These are phyloP conservation scores for Coleophoma crateriformis DNA, from an alignment of 2,329 filamentous ascomycete species.

Conservation along the genomic window DNA sequence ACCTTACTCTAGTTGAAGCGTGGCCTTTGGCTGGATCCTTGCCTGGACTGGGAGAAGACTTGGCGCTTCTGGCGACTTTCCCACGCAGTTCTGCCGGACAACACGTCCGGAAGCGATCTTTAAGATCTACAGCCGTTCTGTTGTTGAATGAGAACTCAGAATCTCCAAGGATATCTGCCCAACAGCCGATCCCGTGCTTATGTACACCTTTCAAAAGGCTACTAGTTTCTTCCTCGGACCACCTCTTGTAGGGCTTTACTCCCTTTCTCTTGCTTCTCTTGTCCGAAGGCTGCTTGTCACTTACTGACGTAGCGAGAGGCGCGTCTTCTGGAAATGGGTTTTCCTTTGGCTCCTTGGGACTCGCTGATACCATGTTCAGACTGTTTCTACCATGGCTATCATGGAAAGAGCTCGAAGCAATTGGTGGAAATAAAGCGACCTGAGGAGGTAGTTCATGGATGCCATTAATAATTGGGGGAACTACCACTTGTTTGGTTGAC, in stretches of 20 bases:
- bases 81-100: slow-evolving; percentile 55
- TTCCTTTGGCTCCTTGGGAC: slow-evolving; percentile 8
- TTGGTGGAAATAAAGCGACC: slow-evolving; percentile 57
- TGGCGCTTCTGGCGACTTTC: slow-evolving; percentile 27
- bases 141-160: slow-evolving; percentile 54
- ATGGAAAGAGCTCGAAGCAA: slow-evolving; percentile 50
- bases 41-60: slow-evolving; percentile 2
- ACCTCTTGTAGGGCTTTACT: slow-evolving; percentile 54
- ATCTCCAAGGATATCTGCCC: slow-evolving; percentile 60
- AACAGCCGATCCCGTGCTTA: slow-evolving; percentile 59
- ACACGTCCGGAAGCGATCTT: slow-evolving; percentile 62
- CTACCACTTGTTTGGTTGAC: slow-evolving; percentile 41
- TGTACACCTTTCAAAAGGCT: slow-evolving; percentile 55
- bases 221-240: slow-evolving; percentile 61
- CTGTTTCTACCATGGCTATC: slow-evolving; percentile 36
- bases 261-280: slow-evolving; percentile 38
- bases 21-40: slow-evolving; percentile 17
- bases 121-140: slow-evolving; percentile 56
- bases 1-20: slow-evolving; percentile 32
- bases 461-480: slow-evolving; percentile 62
- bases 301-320: background rate
- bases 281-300: slow-evolving; percentile 1
- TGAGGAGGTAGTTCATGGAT: slow-evolving; percentile 54
- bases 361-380: slow-evolving; percentile 21
- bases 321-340: slow-evolving; percentile 1